Conservation (phyloP, 2,329 filamentous ascomycete genomes). For the Alternaria hordeiaustralica region DNA sequence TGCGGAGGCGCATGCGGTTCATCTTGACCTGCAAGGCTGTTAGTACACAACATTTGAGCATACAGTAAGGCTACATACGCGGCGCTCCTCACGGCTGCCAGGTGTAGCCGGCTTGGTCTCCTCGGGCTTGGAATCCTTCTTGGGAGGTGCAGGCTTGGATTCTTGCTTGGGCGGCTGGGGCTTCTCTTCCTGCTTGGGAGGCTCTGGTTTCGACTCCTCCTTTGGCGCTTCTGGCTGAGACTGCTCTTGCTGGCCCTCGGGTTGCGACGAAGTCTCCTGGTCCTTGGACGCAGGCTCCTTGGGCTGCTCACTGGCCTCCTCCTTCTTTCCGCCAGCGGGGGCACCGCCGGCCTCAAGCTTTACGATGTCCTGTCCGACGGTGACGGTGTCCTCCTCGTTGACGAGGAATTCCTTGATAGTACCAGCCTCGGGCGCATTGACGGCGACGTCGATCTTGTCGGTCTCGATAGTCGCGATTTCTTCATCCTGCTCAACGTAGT, state of each 20-base stretch:
- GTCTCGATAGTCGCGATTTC: constrained; percentile 99
- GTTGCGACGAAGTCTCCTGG: constrained; percentile 63
- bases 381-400: constrained; percentile 93
- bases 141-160: constrained; percentile 27
- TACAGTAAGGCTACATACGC: constrained; percentile 64
- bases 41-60: constrained; percentile 8
- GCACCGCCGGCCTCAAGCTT: constrained; percentile 76
- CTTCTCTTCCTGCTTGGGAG: constrained; percentile 49
- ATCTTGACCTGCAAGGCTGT: constrained; percentile 82
- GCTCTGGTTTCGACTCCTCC: constrained; percentile 50
- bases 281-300: constrained; percentile 66
- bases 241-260: constrained; percentile 58
- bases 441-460: constrained; percentile 98
- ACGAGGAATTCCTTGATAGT: constrained; percentile 91
- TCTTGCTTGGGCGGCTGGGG: constrained; percentile 44
- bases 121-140: constrained; percentile 45
- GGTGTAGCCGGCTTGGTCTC: constrained; percentile 52
- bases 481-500: constrained; percentile 93
- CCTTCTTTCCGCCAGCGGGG: constrained; percentile 60
- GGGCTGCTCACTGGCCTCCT: constrained; percentile 62
- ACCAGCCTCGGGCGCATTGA: constrained; percentile 91
- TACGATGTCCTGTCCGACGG: constrained; percentile 88
- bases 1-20: constrained; percentile 98
- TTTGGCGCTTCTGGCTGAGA: constrained; percentile 48
- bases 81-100: constrained; percentile 84